Conservation (phyloP, 1,284 basidiomycete genomes). For the Lignosus rhinocerotis region DNA sequence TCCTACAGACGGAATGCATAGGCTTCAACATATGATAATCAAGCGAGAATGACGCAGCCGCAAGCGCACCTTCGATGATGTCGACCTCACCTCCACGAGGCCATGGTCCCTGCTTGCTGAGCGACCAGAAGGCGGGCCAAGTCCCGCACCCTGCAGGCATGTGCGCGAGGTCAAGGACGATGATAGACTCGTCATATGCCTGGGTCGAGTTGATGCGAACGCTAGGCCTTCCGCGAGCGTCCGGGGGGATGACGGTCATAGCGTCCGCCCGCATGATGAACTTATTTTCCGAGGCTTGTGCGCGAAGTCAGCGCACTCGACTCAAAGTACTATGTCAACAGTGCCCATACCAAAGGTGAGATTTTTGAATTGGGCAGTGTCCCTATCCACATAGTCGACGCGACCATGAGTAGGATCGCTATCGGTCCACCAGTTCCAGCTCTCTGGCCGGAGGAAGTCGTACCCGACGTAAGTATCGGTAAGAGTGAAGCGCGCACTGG, state of each 20-base stretch:
- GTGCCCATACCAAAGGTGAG: slow-evolving; percentile 35
- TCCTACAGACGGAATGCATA: slow-evolving; percentile 29
- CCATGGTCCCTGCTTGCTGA: slow-evolving; percentile 52
- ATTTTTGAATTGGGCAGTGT: slow-evolving; percentile 38
- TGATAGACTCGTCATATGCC: slow-evolving; percentile 45
- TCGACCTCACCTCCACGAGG: slow-evolving; percentile 54
- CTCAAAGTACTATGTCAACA: neutral
- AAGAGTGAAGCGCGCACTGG: slow-evolving; percentile 32
- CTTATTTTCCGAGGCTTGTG: slow-evolving; percentile 35
- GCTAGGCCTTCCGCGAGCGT: slow-evolving; percentile 49
- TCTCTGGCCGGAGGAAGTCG: slow-evolving; percentile 40
- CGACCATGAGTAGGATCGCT: slow-evolving; percentile 58
- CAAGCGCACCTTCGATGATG: slow-evolving; percentile 47
- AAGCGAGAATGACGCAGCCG: neutral
- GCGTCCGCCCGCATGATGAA: slow-evolving; percentile 57
- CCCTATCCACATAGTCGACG: slow-evolving; percentile 50
- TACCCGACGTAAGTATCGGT: slow-evolving; percentile 40
- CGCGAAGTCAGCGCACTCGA: neutral
- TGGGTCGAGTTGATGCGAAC: slow-evolving; percentile 48
- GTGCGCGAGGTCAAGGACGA: slow-evolving; percentile 52
- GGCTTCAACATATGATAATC: neutral
- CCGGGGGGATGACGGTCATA: slow-evolving; percentile 33
- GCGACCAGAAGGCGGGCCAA: slow-evolving; percentile 72
- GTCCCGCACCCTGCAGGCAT: slow-evolving; percentile 58
- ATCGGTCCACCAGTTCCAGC: slow-evolving; percentile 47